Base-by-base conservation (phyloP, 2,329 filamentous ascomycete species). In the Fusarium aywerte region DNA sequence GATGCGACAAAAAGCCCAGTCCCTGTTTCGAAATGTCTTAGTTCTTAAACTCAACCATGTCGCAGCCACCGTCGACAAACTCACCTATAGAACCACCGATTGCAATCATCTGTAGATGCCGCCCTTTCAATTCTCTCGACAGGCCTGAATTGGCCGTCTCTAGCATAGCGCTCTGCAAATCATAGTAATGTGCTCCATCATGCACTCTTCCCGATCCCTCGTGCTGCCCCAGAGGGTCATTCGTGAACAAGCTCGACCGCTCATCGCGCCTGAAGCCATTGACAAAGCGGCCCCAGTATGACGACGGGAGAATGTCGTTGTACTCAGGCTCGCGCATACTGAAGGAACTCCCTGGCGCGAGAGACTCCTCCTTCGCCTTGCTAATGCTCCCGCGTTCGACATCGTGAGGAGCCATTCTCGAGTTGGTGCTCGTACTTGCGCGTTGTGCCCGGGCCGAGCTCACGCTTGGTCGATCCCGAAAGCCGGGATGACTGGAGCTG, bases 61-160 rank as follows among this genome's bases (percentile, higher is more conserved):
- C 29, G 25, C 31, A 45, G n/a, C 38, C 64, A 42, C 36, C 31
- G 18, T 25, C 16, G 32, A 29, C 40, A 36, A 67, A 69, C 78
- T 38, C 81, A 87, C 91, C 92, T 73, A 97, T 97, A 12, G 92
- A 95, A 40, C 94, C 94, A 71, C 93, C 93, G 70, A 97, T 97
- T 15, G 95, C 95, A 83, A 97, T 97, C 95, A 97, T 97, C 81
- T 97, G 94, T 76, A 97, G 76, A 82, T 98, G 95, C 45, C 93
- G 85, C 20, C 89, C 89, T 80, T 96, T 96, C 70, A 97, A 80
- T 76, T 89, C 90, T 73, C 93, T 85, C 49, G 91, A 88, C 49
- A 98, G 83, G 9, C 90, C 88, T 43, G 92, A 90, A 67, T 89
- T 85, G 5, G 92, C 91, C 3, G 92, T 94, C 74, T 93, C 90